These are phyloP conservation scores for Dothideomycetes sp. DNA, from an alignment of 2,329 filamentous ascomycete species.

Conservation along the genomic window DNA sequence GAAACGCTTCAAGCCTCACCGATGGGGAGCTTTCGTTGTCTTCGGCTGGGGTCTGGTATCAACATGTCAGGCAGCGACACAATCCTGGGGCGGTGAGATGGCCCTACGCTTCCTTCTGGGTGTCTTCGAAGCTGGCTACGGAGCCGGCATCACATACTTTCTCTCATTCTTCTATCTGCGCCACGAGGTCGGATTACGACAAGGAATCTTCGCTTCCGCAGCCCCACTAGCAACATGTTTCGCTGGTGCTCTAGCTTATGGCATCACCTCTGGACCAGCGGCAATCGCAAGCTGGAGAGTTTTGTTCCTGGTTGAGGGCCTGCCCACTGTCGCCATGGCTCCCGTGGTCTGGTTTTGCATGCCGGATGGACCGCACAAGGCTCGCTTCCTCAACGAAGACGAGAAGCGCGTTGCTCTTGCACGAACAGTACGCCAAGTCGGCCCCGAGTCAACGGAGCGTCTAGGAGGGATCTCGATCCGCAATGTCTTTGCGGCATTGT, in stretches of 20 bases:
- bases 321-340: slow-evolving; percentile 47
- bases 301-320: slow-evolving; percentile 51
- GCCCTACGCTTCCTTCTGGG: slow-evolving; percentile 42
- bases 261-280: slow-evolving; percentile 47
- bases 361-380: slow-evolving; percentile 40
- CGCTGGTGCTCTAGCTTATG: slow-evolving; percentile 55
- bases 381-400: slow-evolving; percentile 42
- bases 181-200: slow-evolving; percentile 44
- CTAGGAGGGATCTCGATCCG: slow-evolving; percentile 30
- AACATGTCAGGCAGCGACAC: slow-evolving; percentile 26
- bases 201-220: slow-evolving; percentile 40
- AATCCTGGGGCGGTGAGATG: slow-evolving; percentile 31
- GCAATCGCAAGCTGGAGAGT: slow-evolving; percentile 52
- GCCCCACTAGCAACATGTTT: slow-evolving; percentile 70
- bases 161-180: slow-evolving; percentile 50
- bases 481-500: slow-evolving; percentile 38
- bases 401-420: slow-evolving; percentile 48
- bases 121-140: slow-evolving; percentile 39
- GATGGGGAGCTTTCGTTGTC: slow-evolving; percentile 11
- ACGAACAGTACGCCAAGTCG: slow-evolving; percentile 42
- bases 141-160: slow-evolving; percentile 37
- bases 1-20: slow-evolving; percentile 24
- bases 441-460: slow-evolving; percentile 26
- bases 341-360: slow-evolving; percentile 43
- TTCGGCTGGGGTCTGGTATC: slow-evolving; percentile 24